Evolutionary conservation across 805 yeast genomes (phyloP).

Genomic region (Candida taoyuanica): DNA sequence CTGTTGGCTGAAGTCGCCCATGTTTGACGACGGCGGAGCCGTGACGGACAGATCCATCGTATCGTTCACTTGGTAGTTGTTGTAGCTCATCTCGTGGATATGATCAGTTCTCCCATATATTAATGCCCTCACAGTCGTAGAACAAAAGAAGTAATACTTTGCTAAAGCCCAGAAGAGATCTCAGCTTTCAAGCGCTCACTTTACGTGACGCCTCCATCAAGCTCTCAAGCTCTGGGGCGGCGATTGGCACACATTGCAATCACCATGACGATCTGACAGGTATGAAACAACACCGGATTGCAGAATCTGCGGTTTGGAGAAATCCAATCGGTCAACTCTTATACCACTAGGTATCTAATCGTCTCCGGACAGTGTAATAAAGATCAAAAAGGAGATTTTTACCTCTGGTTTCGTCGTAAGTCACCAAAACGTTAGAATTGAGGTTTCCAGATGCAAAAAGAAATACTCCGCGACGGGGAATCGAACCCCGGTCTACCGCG

Average conservation of each 20-base stretch:
- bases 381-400: too few species aligned
- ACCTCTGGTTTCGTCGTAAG: too few species aligned
- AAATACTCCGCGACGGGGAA: slow-evolving; percentile 28
- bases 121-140: background rate
- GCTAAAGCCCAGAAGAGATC: too few species aligned
- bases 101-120: background rate
- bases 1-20: slow-evolving; percentile 5
- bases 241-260: slow-evolving; percentile 8
- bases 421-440: background rate
- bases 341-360: too few species aligned
- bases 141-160: too few species aligned
- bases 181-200: too few species aligned
- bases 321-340: too few species aligned
- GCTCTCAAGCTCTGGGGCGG: too few species aligned
- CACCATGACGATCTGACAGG: slow-evolving; percentile 11
- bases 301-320: background rate
- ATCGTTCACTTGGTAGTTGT: slow-evolving; percentile 6
- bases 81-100: slow-evolving; percentile 5
- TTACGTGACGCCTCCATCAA: too few species aligned
- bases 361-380: too few species aligned
- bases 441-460: background rate
- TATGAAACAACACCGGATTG: background rate
- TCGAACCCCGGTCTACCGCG: slow-evolving; percentile 29
- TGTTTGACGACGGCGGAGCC: slow-evolving; percentile 16
- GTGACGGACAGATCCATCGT: slow-evolving; percentile 11